Percentiles rank a stretch among this genome's conserved stretches.
Evolutionary conservation across 1,284 basidiomycete species (phyloP).

Genomic region (Ceratobasidium sp.): DNA sequence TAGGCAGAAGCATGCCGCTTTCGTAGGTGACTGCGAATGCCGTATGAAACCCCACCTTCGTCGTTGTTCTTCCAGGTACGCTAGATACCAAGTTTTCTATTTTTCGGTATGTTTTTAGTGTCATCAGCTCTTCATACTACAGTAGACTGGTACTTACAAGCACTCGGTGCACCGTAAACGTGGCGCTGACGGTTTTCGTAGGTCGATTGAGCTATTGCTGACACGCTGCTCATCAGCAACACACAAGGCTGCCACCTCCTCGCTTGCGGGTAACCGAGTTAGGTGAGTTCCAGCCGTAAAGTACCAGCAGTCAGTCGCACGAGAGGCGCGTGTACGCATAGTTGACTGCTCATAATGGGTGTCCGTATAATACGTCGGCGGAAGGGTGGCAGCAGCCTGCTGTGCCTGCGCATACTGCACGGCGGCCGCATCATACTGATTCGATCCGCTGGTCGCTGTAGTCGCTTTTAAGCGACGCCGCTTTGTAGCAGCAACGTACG

Average conservation of each 20-base stretch:
- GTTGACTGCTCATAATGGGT: background rate
- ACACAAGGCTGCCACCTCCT: background rate
- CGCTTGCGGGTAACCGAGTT: background rate
- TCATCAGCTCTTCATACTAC: no score
- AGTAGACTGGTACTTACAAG: background rate
- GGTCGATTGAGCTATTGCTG: background rate
- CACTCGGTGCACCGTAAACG: slow-evolving; percentile 9
- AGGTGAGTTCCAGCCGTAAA: slow-evolving; percentile 2
- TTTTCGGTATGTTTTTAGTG: background rate
- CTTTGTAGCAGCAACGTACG: background rate
- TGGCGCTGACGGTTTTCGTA: background rate
- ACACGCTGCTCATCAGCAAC: background rate
- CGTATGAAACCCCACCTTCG: slow-evolving; percentile 2
- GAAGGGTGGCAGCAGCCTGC: background rate
- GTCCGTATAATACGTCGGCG: slow-evolving; percentile 8
- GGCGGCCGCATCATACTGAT: background rate
- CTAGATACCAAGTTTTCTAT: background rate
- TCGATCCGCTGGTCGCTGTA: background rate
- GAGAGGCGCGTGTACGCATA: background rate
- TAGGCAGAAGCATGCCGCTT: slow-evolving; percentile 14
- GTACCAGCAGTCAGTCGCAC: slow-evolving; percentile 15
- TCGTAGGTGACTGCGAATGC: slow-evolving; percentile 9
- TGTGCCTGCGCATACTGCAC: background rate
- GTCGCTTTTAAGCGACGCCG: background rate
- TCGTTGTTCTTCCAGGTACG: slow-evolving; percentile 12